phyloP scores from a whole-genome alignment of 2,329 filamentous ascomycete genomes.

The Mariannaea elegans region DNA sequence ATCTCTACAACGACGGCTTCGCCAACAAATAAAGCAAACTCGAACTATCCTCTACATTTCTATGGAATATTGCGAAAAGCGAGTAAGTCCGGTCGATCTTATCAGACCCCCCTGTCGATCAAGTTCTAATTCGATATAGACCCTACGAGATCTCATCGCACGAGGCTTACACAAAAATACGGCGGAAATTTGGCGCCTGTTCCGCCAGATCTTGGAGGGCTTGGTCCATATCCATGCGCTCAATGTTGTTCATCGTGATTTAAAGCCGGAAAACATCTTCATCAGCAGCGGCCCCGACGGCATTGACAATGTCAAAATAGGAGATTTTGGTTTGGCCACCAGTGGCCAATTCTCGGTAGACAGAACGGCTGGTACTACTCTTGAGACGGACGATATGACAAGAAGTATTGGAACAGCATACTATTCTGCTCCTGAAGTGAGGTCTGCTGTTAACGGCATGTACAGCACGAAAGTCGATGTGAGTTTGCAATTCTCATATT shows the following conservation, averaged over 20 bases:
- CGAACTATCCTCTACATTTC: slow-evolving; percentile 91
- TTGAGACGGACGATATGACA: slow-evolving; percentile 72
- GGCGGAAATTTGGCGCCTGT: slow-evolving; percentile 87
- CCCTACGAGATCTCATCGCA: slow-evolving; percentile 86
- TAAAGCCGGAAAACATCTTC: slow-evolving; percentile 98
- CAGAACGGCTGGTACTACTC: slow-evolving; percentile 51
- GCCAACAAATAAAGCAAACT: slow-evolving; percentile 60
- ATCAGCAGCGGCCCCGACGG: slow-evolving; percentile 76
- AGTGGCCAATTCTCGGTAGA: slow-evolving; percentile 80
- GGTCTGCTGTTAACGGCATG: slow-evolving; percentile 75
- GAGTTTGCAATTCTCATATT: slow-evolving; percentile 45
- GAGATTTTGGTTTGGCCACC: slow-evolving; percentile 94
- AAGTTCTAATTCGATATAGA: slow-evolving; percentile 51
- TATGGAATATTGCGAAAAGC: slow-evolving; percentile 98
- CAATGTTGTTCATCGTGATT: slow-evolving; percentile 92
- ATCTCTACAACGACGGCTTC: slow-evolving; percentile 42
- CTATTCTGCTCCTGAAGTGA: slow-evolving; percentile 93
- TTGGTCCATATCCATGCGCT: slow-evolving; percentile 88
- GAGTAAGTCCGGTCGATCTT: slow-evolving; percentile 58
- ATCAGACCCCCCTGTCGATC: not conserved
- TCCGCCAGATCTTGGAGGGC: slow-evolving; percentile 90
- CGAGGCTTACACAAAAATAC: slow-evolving; percentile 77
- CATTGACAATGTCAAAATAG: slow-evolving; percentile 90
- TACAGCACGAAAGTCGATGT: slow-evolving; percentile 95
- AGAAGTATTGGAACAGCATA: slow-evolving; percentile 80